These are phyloP conservation scores for Tetracladium marchalianum DNA, from an alignment of 495 filamentous ascomycete species.

Conservation along the genomic window DNA sequence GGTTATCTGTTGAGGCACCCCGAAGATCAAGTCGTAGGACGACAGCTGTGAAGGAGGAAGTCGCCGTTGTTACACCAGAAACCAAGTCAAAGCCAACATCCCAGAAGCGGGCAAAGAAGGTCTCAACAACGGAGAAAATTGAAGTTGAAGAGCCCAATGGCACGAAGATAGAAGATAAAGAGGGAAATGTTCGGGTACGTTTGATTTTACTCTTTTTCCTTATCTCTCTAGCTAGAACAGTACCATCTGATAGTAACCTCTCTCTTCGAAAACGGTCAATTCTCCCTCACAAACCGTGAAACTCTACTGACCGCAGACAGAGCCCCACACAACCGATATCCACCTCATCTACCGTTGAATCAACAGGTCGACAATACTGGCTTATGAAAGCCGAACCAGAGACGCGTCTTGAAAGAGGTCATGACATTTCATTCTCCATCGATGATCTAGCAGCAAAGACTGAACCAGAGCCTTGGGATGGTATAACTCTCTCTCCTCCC, in stretches of 20 bases:
- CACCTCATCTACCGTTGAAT: not conserved
- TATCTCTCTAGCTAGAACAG: no score
- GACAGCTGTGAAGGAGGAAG: slow-evolving; percentile 1
- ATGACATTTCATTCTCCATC: slow-evolving; percentile 88
- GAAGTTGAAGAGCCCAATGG: not conserved
- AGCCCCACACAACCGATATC: not conserved
- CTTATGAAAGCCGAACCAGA: slow-evolving; percentile 94
- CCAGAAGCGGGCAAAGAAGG: not conserved
- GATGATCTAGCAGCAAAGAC: slow-evolving; percentile 67
- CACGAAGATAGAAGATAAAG: no score
- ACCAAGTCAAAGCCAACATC: not conserved
- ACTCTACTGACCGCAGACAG: not conserved
- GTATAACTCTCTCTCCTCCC: slow-evolving; percentile 25
- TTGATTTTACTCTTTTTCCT: no score
- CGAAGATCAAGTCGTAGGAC: slow-evolving; percentile 8
- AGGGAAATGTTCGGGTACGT: no score
- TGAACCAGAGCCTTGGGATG: slow-evolving; percentile 83
- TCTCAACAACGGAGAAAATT: not conserved
- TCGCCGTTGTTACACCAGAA: not conserved
- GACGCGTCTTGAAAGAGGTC: slow-evolving; percentile 72
- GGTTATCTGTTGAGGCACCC: not conserved
- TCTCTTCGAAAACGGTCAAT: no score
- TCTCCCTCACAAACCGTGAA: no score
- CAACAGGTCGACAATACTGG: slow-evolving; percentile 54
- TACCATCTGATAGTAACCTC: no score